phyloP scores from a whole-genome alignment of 495 filamentous ascomycete species.

The Gamarada debralockiae region DNA sequence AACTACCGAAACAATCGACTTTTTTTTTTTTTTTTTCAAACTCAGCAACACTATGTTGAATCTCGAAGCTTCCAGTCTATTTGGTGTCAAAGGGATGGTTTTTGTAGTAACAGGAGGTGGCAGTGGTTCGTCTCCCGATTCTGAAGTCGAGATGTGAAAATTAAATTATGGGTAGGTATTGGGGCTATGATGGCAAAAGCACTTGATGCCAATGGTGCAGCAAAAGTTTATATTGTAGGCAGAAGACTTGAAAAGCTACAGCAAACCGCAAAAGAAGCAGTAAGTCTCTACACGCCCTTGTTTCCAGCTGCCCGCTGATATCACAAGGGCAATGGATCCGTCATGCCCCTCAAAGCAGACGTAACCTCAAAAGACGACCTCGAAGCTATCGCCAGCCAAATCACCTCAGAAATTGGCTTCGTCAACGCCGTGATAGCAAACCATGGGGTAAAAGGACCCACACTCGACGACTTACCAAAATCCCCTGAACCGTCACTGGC shows the following conservation, averaged over 20 bases:
- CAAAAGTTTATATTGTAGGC: constrained; percentile 66
- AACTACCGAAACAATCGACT: no score
- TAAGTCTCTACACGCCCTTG: no score
- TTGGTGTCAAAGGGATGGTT: constrained; percentile 54
- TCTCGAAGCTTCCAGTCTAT: constrained; percentile 37
- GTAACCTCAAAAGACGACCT: constrained; percentile 61
- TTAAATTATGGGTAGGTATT: constrained; percentile 42
- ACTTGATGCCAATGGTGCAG: constrained; percentile 57
- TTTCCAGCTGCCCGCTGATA: no score
- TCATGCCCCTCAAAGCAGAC: constrained; percentile 59
- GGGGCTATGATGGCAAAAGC: constrained; percentile 60
- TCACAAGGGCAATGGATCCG: constrained; percentile 34
- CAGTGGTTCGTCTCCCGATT: constrained; percentile 30
- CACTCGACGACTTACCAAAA: constrained; percentile 18
- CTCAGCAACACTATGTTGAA: constrained; percentile 2
- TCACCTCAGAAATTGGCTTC: constrained; percentile 49
- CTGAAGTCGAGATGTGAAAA: background rate
- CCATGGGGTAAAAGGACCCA: constrained; percentile 55
- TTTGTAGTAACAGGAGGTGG: constrained; percentile 59
- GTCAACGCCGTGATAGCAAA: constrained; percentile 66
- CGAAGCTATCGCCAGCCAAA: constrained; percentile 39
- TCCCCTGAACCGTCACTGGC: constrained; percentile 35
- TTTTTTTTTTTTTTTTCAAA: background rate
- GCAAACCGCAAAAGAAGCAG: constrained; percentile 25
- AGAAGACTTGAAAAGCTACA: constrained; percentile 48